phyloP scores from a whole-genome alignment of 495 filamentous ascomycete species.

The Amorphotheca resinae region DNA sequence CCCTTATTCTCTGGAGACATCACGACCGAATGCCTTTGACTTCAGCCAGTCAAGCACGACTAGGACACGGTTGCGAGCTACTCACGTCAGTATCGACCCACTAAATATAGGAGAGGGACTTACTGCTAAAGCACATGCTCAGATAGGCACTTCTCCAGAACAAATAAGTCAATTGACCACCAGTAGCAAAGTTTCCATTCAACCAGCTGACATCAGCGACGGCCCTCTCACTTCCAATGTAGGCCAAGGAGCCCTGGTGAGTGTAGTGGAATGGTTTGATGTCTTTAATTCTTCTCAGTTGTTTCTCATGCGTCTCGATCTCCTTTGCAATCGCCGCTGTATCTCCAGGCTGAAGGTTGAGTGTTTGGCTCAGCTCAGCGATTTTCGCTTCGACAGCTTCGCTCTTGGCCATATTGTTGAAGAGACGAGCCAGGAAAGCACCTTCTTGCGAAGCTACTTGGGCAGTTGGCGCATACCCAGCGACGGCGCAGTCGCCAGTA shows the following conservation, averaged over 20 bases:
- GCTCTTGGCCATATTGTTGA: slow-evolving; percentile 96
- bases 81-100: slow-evolving; percentile 11
- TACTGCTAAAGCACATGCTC: slow-evolving; percentile 99
- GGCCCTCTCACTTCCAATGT: slow-evolving; percentile 95
- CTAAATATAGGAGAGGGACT: slow-evolving; percentile 27
- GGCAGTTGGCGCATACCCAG: slow-evolving; percentile 94
- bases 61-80: slow-evolving; percentile 81
- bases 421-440: slow-evolving; percentile 84
- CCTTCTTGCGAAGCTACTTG: slow-evolving; percentile 96
- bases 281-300: slow-evolving; percentile 79
- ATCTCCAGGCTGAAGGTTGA: slow-evolving; percentile 33
- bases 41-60: slow-evolving; percentile 94
- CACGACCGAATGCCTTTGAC: slow-evolving; percentile 87
- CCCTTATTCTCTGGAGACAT: slow-evolving; percentile 81
- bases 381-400: slow-evolving; percentile 67
- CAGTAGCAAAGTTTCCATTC: slow-evolving; percentile 85
- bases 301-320: slow-evolving; percentile 75
- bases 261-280: slow-evolving; percentile 96
- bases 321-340: slow-evolving; percentile 56
- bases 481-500: slow-evolving; percentile 58
- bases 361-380: slow-evolving; percentile 37
- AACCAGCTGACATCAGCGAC: slow-evolving; percentile 97
- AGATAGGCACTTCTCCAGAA: slow-evolving; percentile 98
- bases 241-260: slow-evolving; percentile 91
- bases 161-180: slow-evolving; percentile 70